Percentiles rank a stretch among this genome's conserved stretches.
Conservation (phyloP, 2,329 filamentous ascomycete genomes). For the Beauveria medogensis region DNA sequence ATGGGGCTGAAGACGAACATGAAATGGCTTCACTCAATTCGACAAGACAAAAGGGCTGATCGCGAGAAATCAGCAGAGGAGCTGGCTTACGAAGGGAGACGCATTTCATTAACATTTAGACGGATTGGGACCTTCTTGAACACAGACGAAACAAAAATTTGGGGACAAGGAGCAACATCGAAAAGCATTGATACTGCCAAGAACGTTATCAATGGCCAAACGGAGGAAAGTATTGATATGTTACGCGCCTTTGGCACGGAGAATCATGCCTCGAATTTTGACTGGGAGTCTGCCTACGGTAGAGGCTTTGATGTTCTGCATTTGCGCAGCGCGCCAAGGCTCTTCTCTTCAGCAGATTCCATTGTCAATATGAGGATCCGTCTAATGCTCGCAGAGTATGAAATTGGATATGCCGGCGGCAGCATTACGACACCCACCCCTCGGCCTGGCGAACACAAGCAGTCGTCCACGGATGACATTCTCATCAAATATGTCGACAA, state of each 20-base stretch:
- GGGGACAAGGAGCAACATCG: slow-evolving; percentile 79
- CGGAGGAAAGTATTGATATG: slow-evolving; percentile 56
- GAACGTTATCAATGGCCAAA: slow-evolving; percentile 61
- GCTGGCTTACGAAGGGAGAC: slow-evolving; percentile 61
- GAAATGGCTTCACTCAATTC: slow-evolving; percentile 87
- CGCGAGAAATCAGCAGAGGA: slow-evolving; percentile 63
- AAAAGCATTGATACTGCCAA: slow-evolving; percentile 56
- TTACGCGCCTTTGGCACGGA: slow-evolving; percentile 76
- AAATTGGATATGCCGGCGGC: slow-evolving; percentile 39
- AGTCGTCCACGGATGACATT: slow-evolving; percentile 14
- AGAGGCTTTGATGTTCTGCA: slow-evolving; percentile 77
- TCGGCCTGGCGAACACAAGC: background rate
- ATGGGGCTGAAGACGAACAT: slow-evolving; percentile 76
- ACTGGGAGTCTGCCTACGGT: slow-evolving; percentile 72
- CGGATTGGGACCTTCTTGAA: slow-evolving; percentile 79
- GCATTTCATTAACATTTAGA: slow-evolving; percentile 89
- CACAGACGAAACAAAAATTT: slow-evolving; percentile 58
- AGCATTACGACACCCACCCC: slow-evolving; percentile 23
- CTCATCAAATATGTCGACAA: slow-evolving; percentile 48
- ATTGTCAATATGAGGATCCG: slow-evolving; percentile 41
- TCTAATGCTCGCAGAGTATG: slow-evolving; percentile 42
- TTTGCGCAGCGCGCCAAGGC: slow-evolving; percentile 41
- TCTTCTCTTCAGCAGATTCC: slow-evolving; percentile 41
- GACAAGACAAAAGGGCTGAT: slow-evolving; percentile 67
- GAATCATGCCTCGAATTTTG: slow-evolving; percentile 64